phyloP scores from a whole-genome alignment of 768 basidiomycete genomes.

The Tricholoma sp. region DNA sequence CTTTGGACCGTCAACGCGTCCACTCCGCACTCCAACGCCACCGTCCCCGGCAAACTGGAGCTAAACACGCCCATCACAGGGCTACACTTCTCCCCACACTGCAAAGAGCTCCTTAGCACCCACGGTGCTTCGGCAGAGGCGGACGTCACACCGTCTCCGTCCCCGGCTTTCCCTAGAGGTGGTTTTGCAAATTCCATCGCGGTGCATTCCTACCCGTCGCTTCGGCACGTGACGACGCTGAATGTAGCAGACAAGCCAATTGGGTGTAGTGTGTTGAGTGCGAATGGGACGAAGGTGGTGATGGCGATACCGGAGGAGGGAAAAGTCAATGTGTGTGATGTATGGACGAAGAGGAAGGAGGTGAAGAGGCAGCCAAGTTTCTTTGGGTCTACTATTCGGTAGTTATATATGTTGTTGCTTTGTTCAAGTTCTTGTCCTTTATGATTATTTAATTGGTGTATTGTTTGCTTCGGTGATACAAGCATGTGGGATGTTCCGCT shows the following conservation, averaged over 20 bases:
- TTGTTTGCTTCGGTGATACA: not conserved
- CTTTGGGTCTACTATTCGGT: conserved; percentile 23
- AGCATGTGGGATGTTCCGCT: not conserved
- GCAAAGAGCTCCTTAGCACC: conserved; percentile 82
- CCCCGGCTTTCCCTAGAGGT: conserved; percentile 12
- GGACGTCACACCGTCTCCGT: not conserved
- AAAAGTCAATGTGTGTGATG: conserved; percentile 62
- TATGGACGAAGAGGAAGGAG: conserved; percentile 43
- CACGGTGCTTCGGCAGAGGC: conserved; percentile 40
- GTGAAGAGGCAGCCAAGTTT: conserved; percentile 29
- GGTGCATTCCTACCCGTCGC: conserved; percentile 55
- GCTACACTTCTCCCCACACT: conserved; percentile 71
- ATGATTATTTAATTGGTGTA: not conserved
- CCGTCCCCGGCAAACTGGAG: conserved; percentile 39
- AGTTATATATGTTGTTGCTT: conserved; percentile 1
- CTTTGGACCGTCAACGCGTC: conserved; percentile 50
- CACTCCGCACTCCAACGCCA: conserved; percentile 38
- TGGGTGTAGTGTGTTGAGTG: conserved; percentile 51
- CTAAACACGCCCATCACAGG: conserved; percentile 60
- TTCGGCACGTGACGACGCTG: conserved; percentile 48
- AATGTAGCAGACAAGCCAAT: conserved; percentile 45
- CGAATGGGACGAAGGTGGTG: conserved; percentile 47
- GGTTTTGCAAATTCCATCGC: conserved; percentile 33
- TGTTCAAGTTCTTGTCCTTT: not conserved
- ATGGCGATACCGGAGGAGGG: conserved; percentile 59